A percentile compares a stretch with the other conserved stretches of the same genome.
These are phyloP conservation scores for Vitis hybrid DNA, from an alignment of 177 flowering plant species.

Conservation along the genomic window DNA sequence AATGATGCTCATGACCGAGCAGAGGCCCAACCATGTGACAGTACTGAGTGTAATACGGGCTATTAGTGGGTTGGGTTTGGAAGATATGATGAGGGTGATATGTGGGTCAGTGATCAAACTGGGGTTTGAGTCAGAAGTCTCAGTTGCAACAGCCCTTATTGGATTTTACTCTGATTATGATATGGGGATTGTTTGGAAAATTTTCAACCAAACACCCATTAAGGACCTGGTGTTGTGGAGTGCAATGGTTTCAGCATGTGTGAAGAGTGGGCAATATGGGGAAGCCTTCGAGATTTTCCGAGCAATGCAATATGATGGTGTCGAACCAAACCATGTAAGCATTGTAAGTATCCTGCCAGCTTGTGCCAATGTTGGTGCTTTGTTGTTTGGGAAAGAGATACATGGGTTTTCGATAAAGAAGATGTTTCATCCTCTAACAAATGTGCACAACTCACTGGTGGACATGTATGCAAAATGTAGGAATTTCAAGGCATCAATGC, in stretches of 20 bases:
- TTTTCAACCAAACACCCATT: constrained; percentile 32
- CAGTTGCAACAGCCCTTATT: constrained; percentile 46
- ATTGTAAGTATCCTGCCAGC: constrained; percentile 47
- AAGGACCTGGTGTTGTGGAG: constrained; percentile 64
- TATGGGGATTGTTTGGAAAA: constrained; percentile 24
- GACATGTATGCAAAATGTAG: constrained; percentile 64
- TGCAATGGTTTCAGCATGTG: constrained; percentile 47
- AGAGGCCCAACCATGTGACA: constrained; percentile 47
- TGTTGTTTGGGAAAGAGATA: constrained; percentile 45
- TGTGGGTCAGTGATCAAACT: constrained; percentile 41
- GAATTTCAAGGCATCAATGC: constrained; percentile 27
- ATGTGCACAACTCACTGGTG: constrained; percentile 48
- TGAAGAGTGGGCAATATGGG: constrained; percentile 30
- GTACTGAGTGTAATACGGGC: constrained; percentile 42
- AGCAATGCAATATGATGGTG: constrained; percentile 41
- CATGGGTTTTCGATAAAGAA: constrained; percentile 46
- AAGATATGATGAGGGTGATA: constrained; percentile 21
- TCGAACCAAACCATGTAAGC: constrained; percentile 47
- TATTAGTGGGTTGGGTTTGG: constrained; percentile 12
- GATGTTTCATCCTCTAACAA: constrained; percentile 24
- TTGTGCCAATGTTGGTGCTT: constrained; percentile 45
- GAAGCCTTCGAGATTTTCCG: constrained; percentile 41
- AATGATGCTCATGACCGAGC: constrained; percentile 36
- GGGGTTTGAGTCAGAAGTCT: constrained; percentile 48
- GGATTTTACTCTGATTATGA: constrained; percentile 41